These are phyloP conservation scores for Helianthus annuus DNA, from an alignment of 129 eudicot genomes.

Conservation along the genomic window DNA sequence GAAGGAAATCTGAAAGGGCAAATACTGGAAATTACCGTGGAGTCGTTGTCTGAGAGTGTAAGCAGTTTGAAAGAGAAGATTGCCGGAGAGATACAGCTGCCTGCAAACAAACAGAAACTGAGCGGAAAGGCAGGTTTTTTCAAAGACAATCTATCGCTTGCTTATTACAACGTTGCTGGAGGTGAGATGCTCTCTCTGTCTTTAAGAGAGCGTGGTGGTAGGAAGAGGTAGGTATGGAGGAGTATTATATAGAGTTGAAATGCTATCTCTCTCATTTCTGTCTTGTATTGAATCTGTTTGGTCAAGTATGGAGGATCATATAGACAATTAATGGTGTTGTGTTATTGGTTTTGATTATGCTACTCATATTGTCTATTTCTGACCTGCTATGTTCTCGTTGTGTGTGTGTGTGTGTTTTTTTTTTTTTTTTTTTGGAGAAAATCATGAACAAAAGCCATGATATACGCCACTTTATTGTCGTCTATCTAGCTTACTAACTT, in stretches of 20 bases:
- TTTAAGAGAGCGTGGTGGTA: slow-evolving; percentile 87
- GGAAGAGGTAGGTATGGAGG: slow-evolving; percentile 55
- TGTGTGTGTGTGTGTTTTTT: too few relatives aligned
- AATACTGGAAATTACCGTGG: slow-evolving; percentile 60
- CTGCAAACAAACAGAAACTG: slow-evolving; percentile 83
- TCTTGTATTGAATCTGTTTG: slow-evolving; percentile 3
- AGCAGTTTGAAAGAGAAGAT: slow-evolving; percentile 81
- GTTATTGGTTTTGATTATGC: slow-evolving; percentile 1
- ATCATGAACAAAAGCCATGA: background rate
- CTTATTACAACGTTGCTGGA: slow-evolving; percentile 67
- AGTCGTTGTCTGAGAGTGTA: slow-evolving; percentile 63
- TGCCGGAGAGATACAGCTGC: slow-evolving; percentile 80
- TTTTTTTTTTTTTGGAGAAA: background rate
- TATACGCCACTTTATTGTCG: too few relatives aligned
- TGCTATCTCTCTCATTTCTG: background rate
- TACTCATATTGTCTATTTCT: background rate
- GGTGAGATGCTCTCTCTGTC: slow-evolving; percentile 67
- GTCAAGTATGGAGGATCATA: background rate
- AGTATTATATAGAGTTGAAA: too few relatives aligned
- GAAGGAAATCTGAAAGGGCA: slow-evolving; percentile 93
- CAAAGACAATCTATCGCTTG: slow-evolving; percentile 82
- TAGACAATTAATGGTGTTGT: slow-evolving; percentile 1
- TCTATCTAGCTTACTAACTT: too few relatives aligned
- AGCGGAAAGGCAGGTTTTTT: slow-evolving; percentile 90
- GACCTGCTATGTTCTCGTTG: background rate